A percentile compares a stretch with the other conserved stretches of the same genome.
These are phyloP conservation scores for Lichtheimia ramosa DNA, from an alignment of 371 early-diverging fungal species.

Conservation along the genomic window DNA sequence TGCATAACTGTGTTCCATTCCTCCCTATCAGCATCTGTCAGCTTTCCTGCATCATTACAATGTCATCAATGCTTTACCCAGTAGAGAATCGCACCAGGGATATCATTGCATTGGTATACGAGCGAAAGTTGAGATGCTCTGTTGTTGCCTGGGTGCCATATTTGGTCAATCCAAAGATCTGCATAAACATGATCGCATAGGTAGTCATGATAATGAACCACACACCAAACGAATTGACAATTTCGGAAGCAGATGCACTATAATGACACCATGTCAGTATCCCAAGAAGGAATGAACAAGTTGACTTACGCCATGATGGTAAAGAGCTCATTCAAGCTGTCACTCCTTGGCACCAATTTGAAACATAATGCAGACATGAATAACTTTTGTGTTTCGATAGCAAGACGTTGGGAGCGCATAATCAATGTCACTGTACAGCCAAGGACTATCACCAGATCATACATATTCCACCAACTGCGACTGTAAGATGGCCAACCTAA, in stretches of 20 bases:
- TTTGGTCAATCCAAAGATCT: constrained; percentile 68
- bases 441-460: constrained; percentile 50
- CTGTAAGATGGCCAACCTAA: constrained; percentile 59
- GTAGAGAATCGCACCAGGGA: constrained; percentile 66
- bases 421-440: constrained; percentile 53
- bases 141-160: constrained; percentile 55
- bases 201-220: constrained; percentile 68
- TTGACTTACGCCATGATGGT: constrained; percentile 63
- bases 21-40: constrained; percentile 47
- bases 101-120: constrained; percentile 54
- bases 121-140: constrained; percentile 64
- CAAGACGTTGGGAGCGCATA: constrained; percentile 30
- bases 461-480: constrained; percentile 61
- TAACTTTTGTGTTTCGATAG: constrained; percentile 59
- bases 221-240: constrained; percentile 62
- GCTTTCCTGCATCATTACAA: background rate
- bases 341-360: constrained; percentile 62
- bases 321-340: constrained; percentile 63
- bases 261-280: background rate
- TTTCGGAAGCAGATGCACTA: constrained; percentile 58
- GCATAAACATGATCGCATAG: constrained; percentile 71
- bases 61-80: constrained; percentile 51
- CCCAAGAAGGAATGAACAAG: background rate
- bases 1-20: constrained; percentile 75
- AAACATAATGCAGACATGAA: constrained; percentile 63